Base-by-base conservation (phyloP, 169 alveolate genomes). In the Cryptosporidium canis region DNA sequence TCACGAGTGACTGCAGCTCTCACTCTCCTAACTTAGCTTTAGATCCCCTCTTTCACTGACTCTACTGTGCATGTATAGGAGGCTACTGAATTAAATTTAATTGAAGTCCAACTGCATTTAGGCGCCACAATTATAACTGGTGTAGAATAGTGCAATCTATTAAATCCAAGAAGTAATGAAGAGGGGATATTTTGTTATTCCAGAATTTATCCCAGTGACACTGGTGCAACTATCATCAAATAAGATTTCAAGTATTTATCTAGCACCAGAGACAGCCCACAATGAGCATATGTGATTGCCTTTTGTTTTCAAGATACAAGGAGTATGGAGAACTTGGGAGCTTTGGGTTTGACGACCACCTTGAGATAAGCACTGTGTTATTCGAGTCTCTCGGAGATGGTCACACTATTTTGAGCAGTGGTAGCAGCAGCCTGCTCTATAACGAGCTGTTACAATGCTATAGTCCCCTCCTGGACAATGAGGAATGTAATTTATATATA, bases 381-480 rank as follows among this genome's bases (percentile, higher is more conserved):
- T 29, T 70, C 1, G 84, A 70, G 29, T 35, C 84, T 27, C 84
- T 31, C 12, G 84, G 84, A 18, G 53, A 70, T 70, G 66, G 48
- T 31, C 58, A 70, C 24, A 55, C 21, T 48, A 41, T 16, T 33
- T 12, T 55, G 47, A 9, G 21, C n/a, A 44, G 21, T 0, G 33
- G 0, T 31, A 47, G 11, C 24, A 27, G 56, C 7, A 11, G 14
- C 31, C 8, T 18, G 8, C 18, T 70, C 11, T 48, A 48, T 33
- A 31, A 55, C 14, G 84, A 70, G n/a, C 16, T 70, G 33, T 21
- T 48, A 33, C 39, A 29, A 27, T 70, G 53, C 35, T 70, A 70
- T 55, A 18, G 55, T 5, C 58, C 27, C 29, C 21, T 70, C 2
- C 31, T 70, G 39, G 84, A 55, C n/a, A 70, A 48, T 31, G 84